These are phyloP conservation scores for Rosa hybrid DNA, from an alignment of 331 rosid species.

Conservation along the genomic window DNA sequence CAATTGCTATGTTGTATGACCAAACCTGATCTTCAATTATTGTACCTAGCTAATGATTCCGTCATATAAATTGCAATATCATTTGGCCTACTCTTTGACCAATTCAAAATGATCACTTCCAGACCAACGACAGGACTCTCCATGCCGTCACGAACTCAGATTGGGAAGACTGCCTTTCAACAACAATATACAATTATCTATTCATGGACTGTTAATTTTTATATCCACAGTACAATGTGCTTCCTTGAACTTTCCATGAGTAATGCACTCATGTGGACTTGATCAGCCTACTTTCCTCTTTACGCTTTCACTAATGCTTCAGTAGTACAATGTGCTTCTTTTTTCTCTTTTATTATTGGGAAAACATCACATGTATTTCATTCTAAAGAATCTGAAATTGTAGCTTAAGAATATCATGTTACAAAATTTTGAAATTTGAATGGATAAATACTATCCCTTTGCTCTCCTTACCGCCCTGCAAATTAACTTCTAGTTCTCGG, in stretches of 20 bases:
- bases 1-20: too few species aligned
- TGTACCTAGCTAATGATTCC: too few species aligned
- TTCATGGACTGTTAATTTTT: background rate
- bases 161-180: background rate
- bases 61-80: too few species aligned
- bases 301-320: too few species aligned
- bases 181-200: background rate
- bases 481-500: slow-evolving; percentile 29
- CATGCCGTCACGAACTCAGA: background rate
- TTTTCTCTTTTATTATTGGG: slow-evolving; percentile 8
- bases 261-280: too few species aligned
- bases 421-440: slow-evolving; percentile 10
- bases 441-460: slow-evolving; percentile 28
- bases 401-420: slow-evolving; percentile 12
- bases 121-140: too few species aligned
- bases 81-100: too few species aligned
- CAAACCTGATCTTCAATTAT: too few species aligned
- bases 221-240: background rate
- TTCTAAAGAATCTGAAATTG: slow-evolving; percentile 29
- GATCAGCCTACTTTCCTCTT: too few species aligned
- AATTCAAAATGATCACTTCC: too few species aligned
- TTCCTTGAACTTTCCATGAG: too few species aligned
- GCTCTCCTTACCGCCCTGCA: slow-evolving; percentile 30
- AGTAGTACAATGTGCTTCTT: background rate
- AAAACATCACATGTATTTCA: slow-evolving; percentile 23